phyloP scores from a whole-genome alignment of 441 rosid species.

The Gossypium gossypioides region DNA sequence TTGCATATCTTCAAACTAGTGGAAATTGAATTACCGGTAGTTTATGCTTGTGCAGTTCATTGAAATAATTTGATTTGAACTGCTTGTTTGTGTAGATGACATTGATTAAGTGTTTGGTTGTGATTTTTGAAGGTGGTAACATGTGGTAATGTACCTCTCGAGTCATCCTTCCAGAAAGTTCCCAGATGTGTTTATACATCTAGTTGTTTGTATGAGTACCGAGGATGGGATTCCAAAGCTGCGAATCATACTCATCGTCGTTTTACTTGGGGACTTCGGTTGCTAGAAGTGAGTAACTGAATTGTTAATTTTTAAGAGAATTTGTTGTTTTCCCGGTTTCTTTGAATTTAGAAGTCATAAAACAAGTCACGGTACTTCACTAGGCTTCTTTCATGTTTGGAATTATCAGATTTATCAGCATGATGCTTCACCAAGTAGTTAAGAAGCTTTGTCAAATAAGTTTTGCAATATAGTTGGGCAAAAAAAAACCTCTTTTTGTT shows the following conservation, averaged over 20 bases:
- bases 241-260: constrained; percentile 80
- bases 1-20: neutral
- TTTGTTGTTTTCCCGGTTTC: neutral
- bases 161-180: constrained; percentile 83
- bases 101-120: neutral
- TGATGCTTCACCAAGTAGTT: neutral
- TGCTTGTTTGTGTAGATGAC: neutral
- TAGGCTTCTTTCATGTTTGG: neutral
- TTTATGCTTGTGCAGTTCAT: neutral
- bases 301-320: neutral
- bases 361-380: neutral
- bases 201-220: constrained; percentile 77
- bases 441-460: neutral
- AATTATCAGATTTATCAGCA: neutral
- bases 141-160: constrained; percentile 93
- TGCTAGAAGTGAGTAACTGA: constrained; percentile 59
- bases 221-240: constrained; percentile 93
- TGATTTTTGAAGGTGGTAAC: constrained; percentile 67
- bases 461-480: neutral
- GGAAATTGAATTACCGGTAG: neutral
- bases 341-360: neutral
- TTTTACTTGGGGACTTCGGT: constrained; percentile 91
- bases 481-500: neutral
- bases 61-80: neutral
- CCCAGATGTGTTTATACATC: constrained; percentile 96